Evolutionary conservation across 768 basidiomycete genomes (phyloP).

Genomic region (Lanmaoa rubissima): DNA sequence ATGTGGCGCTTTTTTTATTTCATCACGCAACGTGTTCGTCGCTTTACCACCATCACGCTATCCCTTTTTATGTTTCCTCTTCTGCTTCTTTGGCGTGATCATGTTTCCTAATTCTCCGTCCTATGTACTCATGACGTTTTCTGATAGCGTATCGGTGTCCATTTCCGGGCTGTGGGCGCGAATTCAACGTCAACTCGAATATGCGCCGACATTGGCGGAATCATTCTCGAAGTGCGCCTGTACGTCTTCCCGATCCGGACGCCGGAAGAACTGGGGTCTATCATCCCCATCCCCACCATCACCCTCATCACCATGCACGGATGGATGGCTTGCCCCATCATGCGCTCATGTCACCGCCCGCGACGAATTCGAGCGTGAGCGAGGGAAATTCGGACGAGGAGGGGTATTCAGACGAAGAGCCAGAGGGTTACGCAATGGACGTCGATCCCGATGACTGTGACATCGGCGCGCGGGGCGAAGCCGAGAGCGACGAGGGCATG

Average conservation of each 20-base stretch:
- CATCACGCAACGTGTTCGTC: conserved; percentile 23
- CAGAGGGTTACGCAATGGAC: conserved; percentile 24
- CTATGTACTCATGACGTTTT: conserved; percentile 14
- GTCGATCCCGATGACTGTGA: conserved; percentile 18
- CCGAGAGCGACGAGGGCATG: conserved; percentile 15
- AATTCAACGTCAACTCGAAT: conserved; percentile 83
- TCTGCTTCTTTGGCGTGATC: neutral
- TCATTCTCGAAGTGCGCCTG: conserved; percentile 40
- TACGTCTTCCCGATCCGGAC: conserved; percentile 24
- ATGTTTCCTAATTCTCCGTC: neutral
- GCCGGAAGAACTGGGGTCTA: conserved; percentile 11
- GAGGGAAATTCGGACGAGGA: conserved; percentile 32
- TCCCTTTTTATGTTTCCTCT: conserved; percentile 6
- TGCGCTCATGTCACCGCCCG: conserved; percentile 29
- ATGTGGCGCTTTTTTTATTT: conserved; percentile 21
- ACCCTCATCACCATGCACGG: conserved; percentile 8
- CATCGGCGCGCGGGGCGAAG: neutral
- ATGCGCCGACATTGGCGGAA: conserved; percentile 81
- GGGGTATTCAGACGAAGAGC: conserved; percentile 24
- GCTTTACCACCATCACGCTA: conserved; percentile 13
- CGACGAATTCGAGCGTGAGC: conserved; percentile 30
- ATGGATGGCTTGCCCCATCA: conserved; percentile 9
- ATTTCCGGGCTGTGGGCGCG: conserved; percentile 68
- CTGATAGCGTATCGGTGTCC: conserved; percentile 68
- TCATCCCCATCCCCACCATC: conserved; percentile 17